Base-by-base conservation (phyloP, 768 basidiomycete genomes). In the Kondoa subrosea region DNA sequence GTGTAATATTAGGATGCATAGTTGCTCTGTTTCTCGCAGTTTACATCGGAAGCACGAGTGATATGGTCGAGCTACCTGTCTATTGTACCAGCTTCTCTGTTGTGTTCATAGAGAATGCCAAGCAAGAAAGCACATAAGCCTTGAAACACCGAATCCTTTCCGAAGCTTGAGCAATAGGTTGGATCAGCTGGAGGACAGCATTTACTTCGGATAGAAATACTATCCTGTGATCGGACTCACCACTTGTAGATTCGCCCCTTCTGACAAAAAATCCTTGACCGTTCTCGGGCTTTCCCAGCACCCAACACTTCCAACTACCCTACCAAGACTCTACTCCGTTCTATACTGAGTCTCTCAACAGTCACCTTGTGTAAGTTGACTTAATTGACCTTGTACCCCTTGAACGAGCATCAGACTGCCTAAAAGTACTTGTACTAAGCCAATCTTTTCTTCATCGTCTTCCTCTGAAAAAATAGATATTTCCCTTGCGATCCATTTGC, bases 51-150 rank as follows among this genome's bases (percentile, higher is more conserved):
- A 50, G 25, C 56, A 60, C 40, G 16, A 63, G 8, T 58, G 33
- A 40, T 0, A 58, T 21, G 21, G n/a, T n/a, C n/a, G n/a, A 67
- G 83, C n/a, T 66, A 88, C 88, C 93, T 82, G n/a, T 89, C 90
- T 66, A 97, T 89, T 74, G 95, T 90, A 16, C 92, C 91, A 0
- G 92, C 89, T 73, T 95, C 88, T 56, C 89, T 84, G 76, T 96
- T 89, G 80, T 87, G 97, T 78, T 97, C 92, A 75, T 97, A 99
- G 78, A 91, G 91, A 34, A 91, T 81, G 25, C 92, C 92, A 8
- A 99, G 82, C 1, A 97, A 80, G 80, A 95, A 93, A 1, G 88
- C 85, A 64, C 88, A 91, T 21, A 97, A 80, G 1, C 89, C 91
- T 67, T 92, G 91, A 1, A 97, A 83, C 26, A 95, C 78, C 3